These are phyloP conservation scores for Rhazya stricta DNA, from an alignment of 257 asterid species.

Conservation along the genomic window DNA sequence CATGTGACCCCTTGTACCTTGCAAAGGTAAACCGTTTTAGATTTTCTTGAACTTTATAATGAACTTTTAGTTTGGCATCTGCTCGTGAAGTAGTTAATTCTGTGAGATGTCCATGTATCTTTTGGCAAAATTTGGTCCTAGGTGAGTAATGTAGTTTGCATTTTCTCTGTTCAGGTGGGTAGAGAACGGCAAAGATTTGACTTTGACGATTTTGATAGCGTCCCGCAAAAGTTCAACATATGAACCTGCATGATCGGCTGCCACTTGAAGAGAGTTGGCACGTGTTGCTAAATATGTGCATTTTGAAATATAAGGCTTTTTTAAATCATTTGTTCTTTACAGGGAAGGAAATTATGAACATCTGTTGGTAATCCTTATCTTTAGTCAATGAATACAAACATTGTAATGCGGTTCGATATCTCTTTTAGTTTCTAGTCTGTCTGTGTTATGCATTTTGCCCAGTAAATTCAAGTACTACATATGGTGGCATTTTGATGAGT, in stretches of 20 bases:
- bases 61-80: background rate
- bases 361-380: background rate
- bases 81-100: background rate
- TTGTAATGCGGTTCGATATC: background rate
- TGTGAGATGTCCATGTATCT: background rate
- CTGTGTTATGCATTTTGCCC: background rate
- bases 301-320: background rate
- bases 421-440: background rate
- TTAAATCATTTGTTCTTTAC: background rate
- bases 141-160: background rate
- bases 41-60: background rate
- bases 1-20: slow-evolving; percentile 69
- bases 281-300: background rate
- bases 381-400: background rate
- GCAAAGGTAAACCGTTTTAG: slow-evolving; percentile 48
- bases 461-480: background rate
- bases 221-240: slow-evolving; percentile 67
- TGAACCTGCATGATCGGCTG: slow-evolving; percentile 24
- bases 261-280: background rate
- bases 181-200: slow-evolving; percentile 89
- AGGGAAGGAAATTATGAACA: background rate
- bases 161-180: slow-evolving; percentile 49
- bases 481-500: background rate
- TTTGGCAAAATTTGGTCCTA: background rate
- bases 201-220: slow-evolving; percentile 78